A percentile compares a stretch with the other conserved stretches of the same genome.
Conservation (phyloP, 2,329 filamentous ascomycete genomes). For the Alternaria novae-zelandiae region DNA sequence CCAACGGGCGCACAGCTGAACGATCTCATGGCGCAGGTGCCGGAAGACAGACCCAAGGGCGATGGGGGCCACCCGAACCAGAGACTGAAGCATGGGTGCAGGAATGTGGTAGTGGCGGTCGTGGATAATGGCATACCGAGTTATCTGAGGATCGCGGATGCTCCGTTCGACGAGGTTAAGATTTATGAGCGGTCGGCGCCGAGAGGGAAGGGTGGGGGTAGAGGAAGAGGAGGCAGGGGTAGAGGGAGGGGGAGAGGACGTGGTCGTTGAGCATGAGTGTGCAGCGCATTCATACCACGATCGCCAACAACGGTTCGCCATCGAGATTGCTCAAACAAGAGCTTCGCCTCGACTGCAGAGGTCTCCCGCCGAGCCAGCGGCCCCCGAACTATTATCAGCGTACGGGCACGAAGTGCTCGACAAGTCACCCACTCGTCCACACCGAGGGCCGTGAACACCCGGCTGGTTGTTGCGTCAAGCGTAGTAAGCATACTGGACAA, state of each 20-base stretch:
- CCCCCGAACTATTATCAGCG: no score
- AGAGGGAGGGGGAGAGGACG: conserved; percentile 26
- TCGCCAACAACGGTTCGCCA: accelerated
- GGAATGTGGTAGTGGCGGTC: conserved; percentile 84
- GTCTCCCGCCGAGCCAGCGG: no score
- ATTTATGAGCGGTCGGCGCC: conserved; percentile 62
- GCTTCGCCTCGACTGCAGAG: not conserved
- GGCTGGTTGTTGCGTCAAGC: no score
- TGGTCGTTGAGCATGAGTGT: not conserved
- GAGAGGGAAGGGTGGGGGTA: conserved; percentile 49
- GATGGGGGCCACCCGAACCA: conserved; percentile 66
- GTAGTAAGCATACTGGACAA: no score
- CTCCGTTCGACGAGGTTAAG: conserved; percentile 74
- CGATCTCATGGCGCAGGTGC: conserved; percentile 74
- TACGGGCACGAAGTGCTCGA: no score
- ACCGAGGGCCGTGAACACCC: no score
- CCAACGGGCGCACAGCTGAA: conserved; percentile 77
- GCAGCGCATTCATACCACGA: accelerated
- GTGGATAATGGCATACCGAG: conserved; percentile 91
- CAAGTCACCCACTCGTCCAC: no score
- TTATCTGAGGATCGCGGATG: conserved; percentile 81
- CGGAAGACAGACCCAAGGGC: conserved; percentile 68
- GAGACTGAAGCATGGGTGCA: conserved; percentile 81
- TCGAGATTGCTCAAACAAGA: not conserved
- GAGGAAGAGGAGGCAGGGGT: conserved; percentile 45